A percentile compares a stretch with the other conserved stretches of the same genome.
Evolutionary conservation across 768 basidiomycete species (phyloP).

Genomic region (Boletus reticuloceps): DNA sequence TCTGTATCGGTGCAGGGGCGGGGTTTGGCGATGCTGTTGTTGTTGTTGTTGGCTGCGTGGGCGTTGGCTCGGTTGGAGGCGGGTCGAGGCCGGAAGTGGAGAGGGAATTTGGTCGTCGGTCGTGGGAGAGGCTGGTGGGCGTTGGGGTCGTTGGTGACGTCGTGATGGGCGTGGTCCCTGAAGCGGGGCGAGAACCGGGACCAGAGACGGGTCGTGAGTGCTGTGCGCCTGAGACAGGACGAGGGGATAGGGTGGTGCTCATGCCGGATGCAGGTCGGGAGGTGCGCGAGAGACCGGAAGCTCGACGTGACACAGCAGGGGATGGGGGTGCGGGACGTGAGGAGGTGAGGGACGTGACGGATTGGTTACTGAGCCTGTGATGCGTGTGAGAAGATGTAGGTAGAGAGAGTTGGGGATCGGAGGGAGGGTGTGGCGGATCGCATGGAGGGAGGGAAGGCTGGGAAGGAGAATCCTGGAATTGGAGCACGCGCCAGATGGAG

Average conservation of each 20-base stretch:
- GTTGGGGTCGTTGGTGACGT: background rate
- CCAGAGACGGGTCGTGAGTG: constrained; percentile 13
- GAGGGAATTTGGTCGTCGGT: background rate
- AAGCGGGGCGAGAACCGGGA: background rate
- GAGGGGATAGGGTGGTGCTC: constrained; percentile 15
- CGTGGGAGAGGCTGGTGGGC: background rate
- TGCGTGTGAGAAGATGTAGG: background rate
- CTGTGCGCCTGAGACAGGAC: constrained; percentile 13
- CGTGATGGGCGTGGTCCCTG: background rate
- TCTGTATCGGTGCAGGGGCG: constrained; percentile 32
- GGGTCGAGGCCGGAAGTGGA: background rate
- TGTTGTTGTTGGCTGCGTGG: background rate
- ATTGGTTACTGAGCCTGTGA: constrained; percentile 24
- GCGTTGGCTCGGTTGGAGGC: background rate
- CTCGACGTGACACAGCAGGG: constrained; percentile 47
- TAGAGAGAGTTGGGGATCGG: constrained; percentile 4
- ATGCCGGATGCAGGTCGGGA: constrained; percentile 23
- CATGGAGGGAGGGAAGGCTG: constrained; percentile 12
- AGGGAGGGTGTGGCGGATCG: constrained; percentile 26
- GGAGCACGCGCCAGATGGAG: constrained; percentile 25
- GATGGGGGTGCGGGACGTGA: constrained; percentile 63
- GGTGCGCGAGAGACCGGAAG: constrained; percentile 31
- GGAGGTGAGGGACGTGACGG: constrained; percentile 37
- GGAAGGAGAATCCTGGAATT: constrained; percentile 33
- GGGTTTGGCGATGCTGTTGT: background rate